Percentiles rank a stretch among this genome's conserved stretches.
Conservation (phyloP, 2,329 filamentous ascomycete genomes). For the Colletotrichum kahawae region DNA sequence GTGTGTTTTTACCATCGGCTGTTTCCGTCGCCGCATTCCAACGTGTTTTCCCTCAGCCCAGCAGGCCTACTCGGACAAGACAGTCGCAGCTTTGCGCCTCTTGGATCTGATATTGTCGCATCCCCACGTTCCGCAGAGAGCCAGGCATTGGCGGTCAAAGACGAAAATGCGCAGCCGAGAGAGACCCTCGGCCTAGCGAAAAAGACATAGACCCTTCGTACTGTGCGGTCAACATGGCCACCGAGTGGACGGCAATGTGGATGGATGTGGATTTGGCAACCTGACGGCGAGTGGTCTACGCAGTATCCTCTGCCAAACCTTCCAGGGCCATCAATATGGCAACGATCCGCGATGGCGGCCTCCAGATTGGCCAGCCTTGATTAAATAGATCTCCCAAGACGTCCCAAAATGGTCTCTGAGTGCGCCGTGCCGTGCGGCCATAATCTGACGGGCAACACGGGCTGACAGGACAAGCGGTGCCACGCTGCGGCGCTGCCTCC, state of each 20-base stretch:
- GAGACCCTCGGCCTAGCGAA: not conserved
- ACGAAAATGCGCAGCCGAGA: not conserved
- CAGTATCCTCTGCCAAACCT: not conserved
- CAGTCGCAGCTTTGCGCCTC: not conserved
- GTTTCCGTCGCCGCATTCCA: not conserved
- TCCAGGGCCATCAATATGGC: not conserved
- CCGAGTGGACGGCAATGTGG: not conserved
- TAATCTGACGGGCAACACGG: not conserved
- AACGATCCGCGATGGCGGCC: slow-evolving; percentile 12
- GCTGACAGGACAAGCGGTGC: not conserved
- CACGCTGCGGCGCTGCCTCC: not conserved
- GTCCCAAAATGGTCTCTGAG: not conserved
- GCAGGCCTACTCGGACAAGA: not conserved
- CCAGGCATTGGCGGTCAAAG: not conserved
- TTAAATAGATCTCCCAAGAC: slow-evolving; percentile 17
- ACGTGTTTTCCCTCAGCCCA: not conserved
- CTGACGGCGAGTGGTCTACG: not conserved
- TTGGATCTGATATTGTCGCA: not conserved
- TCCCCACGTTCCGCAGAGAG: not conserved
- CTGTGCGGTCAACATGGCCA: not conserved
- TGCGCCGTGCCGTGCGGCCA: not conserved
- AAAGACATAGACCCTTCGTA: not conserved
- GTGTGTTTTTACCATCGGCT: not conserved
- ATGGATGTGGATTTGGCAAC: not conserved
- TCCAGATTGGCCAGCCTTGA: slow-evolving; percentile 20